Evolutionary conservation across 257 asterid species (phyloP).

Genomic region (Paraleonurus japonicus): DNA sequence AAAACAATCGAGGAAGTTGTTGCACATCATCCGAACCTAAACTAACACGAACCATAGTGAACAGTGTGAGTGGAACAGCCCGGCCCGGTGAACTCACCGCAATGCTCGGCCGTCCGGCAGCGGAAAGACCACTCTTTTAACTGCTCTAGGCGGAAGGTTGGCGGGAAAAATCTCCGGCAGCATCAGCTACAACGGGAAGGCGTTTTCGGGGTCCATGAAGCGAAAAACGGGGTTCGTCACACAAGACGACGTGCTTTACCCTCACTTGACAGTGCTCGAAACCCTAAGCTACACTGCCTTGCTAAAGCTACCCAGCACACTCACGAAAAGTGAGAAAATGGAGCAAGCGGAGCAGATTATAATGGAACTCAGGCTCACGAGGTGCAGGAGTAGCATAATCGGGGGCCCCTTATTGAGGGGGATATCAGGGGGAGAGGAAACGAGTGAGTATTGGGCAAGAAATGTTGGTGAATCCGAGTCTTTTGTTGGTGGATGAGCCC

Average conservation of each 20-base stretch:
- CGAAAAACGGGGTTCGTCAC: constrained; percentile 71
- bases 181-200: constrained; percentile 57
- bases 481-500: constrained; percentile 81
- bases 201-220: constrained; percentile 48
- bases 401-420: constrained; percentile 72
- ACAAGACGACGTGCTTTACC: constrained; percentile 79
- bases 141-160: constrained; percentile 70
- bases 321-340: constrained; percentile 44
- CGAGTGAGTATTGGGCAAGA: constrained; percentile 89
- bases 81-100: constrained; percentile 79
- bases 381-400: constrained; percentile 56
- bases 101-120: constrained; percentile 95
- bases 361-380: constrained; percentile 59
- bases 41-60: constrained; percentile 41
- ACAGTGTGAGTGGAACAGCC: constrained; percentile 59
- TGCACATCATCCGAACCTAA: constrained; percentile 43
- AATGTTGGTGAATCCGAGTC: constrained; percentile 79
- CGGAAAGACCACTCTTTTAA: constrained; percentile 81
- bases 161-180: constrained; percentile 61
- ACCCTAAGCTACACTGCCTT: constrained; percentile 72
- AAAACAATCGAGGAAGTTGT: constrained; percentile 24
- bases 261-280: constrained; percentile 78
- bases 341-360: constrained; percentile 62
- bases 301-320: constrained; percentile 54
- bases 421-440: constrained; percentile 81